Percentiles rank a stretch among this genome's conserved stretches.
These are phyloP conservation scores for Massarina eburnea DNA, from an alignment of 2,329 filamentous ascomycete species.

Conservation along the genomic window DNA sequence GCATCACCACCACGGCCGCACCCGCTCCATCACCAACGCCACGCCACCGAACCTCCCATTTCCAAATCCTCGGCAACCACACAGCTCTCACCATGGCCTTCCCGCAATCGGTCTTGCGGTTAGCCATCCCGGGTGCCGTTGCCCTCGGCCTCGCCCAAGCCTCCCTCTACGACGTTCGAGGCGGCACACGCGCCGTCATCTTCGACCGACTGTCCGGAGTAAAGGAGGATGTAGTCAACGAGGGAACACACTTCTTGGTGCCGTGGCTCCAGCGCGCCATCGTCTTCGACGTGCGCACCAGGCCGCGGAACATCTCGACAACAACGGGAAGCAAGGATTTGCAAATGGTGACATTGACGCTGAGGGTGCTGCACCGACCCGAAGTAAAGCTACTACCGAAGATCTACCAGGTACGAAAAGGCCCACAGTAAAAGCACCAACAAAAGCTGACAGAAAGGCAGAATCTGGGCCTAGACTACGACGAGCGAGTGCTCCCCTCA, in stretches of 20 bases:
- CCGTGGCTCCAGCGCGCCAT: constrained; percentile 96
- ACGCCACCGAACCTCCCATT: neutral
- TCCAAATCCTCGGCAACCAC: neutral
- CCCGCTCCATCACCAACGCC: neutral
- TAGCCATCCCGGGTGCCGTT: constrained; percentile 72
- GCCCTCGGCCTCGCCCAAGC: constrained; percentile 70
- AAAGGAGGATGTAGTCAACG: constrained; percentile 87
- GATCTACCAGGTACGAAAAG: constrained; percentile 95
- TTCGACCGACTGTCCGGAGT: constrained; percentile 93
- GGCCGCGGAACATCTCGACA: constrained; percentile 95
- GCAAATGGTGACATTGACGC: constrained; percentile 99
- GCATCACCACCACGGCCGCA: neutral
- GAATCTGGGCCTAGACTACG: constrained; percentile 97
- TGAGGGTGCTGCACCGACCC: constrained; percentile 91
- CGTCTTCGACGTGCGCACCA: constrained; percentile 95
- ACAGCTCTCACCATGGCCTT: constrained; percentile 28
- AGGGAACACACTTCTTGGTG: constrained; percentile 94
- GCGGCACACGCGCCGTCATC: constrained; percentile 92
- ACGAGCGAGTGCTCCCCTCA: constrained; percentile 63
- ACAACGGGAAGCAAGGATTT: constrained; percentile 98
- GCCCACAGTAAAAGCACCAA: neutral
- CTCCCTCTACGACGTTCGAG: constrained; percentile 95
- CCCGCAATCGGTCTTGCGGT: constrained; percentile 43
- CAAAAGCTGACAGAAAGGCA: constrained; percentile 41
- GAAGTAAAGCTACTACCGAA: constrained; percentile 91